Base-by-base conservation (phyloP, 2,329 filamentous ascomycete genomes). In the Exophiala calicioides region DNA sequence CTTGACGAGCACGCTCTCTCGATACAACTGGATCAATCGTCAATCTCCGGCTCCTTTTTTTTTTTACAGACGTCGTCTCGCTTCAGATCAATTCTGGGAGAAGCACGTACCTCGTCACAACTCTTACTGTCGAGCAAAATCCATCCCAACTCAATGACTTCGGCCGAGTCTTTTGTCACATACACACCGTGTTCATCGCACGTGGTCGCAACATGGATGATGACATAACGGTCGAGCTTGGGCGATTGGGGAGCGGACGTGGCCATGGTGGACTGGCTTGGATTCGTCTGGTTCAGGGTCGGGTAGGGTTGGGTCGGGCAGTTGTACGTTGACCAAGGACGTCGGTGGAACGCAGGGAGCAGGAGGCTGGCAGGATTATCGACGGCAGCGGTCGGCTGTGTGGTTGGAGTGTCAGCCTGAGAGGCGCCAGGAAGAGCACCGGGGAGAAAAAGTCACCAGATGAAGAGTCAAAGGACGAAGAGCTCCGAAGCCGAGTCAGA, bases 171-270 rank as follows among this genome's bases (percentile, higher is more conserved):
- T 74, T 97, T 97, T 51, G 93, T 98, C 50, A 98, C 93, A 71
- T 98, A 98, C 58, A 98, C 93, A 55, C 93, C 93, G 73, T 98
- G 93, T 71, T 98, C 93, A 70, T 98, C 93, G 73, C 93, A 98
- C 60, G 93, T 98, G 26, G 93, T 98, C 56, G 93, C 93, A 65
- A 97, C 91, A 72, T 98, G 93, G 68, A 97, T 95, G 65, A 98
- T 88, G 58, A 96, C 86, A 73, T 95, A 98, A 69, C 91, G 88
- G 75, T 98, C 93, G 72, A 95, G 81, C 73, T 86, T 86, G 60
- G 84, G 78, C 60, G 81, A 80, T 75, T 76, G 66, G 56, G 69
- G 64, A 63, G 67, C 67, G 57, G 68, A 63, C 64, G 67, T 64
- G 52, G 72, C 70, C 72, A 75, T 70, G 52, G 65, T 62, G 60